Base-by-base conservation (phyloP, 208 protist species). In the Leishmania aethiopica region DNA sequence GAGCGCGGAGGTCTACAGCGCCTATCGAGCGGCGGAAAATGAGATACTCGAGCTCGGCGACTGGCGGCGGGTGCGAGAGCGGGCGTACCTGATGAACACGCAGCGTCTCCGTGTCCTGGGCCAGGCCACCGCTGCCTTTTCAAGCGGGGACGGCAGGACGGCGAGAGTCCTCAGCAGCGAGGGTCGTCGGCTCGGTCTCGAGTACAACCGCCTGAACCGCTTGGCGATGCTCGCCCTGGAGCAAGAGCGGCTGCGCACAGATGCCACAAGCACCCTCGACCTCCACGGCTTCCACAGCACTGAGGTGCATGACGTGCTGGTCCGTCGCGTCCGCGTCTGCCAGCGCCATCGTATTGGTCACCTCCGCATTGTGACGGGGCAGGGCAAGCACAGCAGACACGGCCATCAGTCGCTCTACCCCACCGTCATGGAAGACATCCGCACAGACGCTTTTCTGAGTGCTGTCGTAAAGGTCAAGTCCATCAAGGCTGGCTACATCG, bases 161-260 rank as follows among this genome's bases (percentile, higher is more conserved):
- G 93, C 89, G 45, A 92, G 90, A 79, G 42, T 82, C n/a, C 84
- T 96, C 0, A 96, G 89, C 71, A 73, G 78, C 25, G 85, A 96
- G 55, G 94, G 86, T 11, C 84, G 81, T 42, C 82, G 88, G 74
- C 89, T 97, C 40, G 92, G 83, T 37, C 75, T 74, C 17, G 90
- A 96, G 87, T 97, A 97, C 84, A 73, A 80, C 22, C 89, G 87
- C 0, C 83, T 97, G n/a, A 97, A 97, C 71, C 91, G 89, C 2
- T 75, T 97, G 40, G 93, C 94, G 69, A 96, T 96, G 94, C 77
- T 95, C 17, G 87, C 92, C 32, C 87, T 97, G 45, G 94, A 96
- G 84, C 87, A 88, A 45, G 91, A 96, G 84, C 87, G 91, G 47
- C 79, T 92, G 60, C 40, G 67, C 15, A 67, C 15, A 28, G 77